These are phyloP conservation scores for Dactylorhiza incarnata DNA, from an alignment of 106 monocot species.

Conservation along the genomic window DNA sequence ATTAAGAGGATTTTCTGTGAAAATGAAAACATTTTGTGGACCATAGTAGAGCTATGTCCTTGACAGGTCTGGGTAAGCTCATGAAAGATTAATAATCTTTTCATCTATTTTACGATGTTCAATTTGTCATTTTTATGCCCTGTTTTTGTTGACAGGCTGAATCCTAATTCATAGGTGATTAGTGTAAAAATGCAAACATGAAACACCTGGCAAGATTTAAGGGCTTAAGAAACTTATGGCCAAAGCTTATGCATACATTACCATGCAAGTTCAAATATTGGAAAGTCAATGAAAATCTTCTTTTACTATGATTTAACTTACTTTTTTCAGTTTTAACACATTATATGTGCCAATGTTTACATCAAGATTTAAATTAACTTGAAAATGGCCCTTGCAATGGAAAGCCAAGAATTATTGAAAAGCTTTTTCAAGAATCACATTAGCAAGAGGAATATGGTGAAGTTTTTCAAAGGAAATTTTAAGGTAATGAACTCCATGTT, in stretches of 20 bases:
- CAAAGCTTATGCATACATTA: not conserved
- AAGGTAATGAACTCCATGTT: not conserved
- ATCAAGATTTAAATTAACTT: not conserved
- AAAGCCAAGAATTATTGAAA: not conserved
- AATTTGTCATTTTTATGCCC: not conserved
- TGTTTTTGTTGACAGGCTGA: not conserved
- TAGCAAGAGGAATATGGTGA: not conserved
- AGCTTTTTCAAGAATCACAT: not conserved
- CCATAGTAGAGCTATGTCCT: not conserved
- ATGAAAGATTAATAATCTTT: not conserved
- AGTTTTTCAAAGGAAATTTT: not conserved
- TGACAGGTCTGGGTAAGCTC: not conserved
- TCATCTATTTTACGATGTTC: not conserved
- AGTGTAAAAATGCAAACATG: not conserved
- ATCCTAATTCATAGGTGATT: not conserved
- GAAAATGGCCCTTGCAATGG: not conserved
- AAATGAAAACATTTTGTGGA: not conserved
- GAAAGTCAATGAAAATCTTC: not conserved
- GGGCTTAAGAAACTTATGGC: not conserved
- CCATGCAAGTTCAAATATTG: not conserved
- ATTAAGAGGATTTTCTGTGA: not conserved
- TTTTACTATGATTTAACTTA: not conserved
- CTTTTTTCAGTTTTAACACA: not conserved
- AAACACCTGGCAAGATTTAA: not conserved
- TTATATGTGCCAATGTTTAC: not conserved